Conservation (phyloP, 2,329 filamentous ascomycete genomes). For the Clonostachys sp. region DNA sequence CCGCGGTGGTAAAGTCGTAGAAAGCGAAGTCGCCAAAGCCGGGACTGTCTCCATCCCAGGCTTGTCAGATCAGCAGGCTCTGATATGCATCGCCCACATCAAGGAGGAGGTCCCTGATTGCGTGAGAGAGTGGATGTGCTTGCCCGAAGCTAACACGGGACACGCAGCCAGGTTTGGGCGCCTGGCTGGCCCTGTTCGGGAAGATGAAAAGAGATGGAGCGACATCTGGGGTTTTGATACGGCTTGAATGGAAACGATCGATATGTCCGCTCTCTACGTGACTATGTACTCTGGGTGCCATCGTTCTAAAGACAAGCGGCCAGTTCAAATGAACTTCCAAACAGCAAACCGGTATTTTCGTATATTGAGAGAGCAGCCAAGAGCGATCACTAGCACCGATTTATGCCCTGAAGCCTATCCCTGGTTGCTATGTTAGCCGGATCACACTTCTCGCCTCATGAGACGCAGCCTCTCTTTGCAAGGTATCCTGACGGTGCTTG, state of each 20-base stretch:
- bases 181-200: conserved; percentile 56
- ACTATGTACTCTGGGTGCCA: too few relatives aligned
- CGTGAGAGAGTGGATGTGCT: conserved; percentile 78
- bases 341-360: too few relatives aligned
- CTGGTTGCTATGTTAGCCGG: too few relatives aligned
- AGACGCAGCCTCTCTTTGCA: too few relatives aligned
- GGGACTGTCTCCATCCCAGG: conserved; percentile 52
- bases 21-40: conserved; percentile 19
- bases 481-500: too few relatives aligned
- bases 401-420: too few relatives aligned
- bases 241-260: not conserved
- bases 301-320: too few relatives aligned
- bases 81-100: conserved; percentile 90
- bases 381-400: too few relatives aligned
- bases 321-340: too few relatives aligned
- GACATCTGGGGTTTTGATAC: conserved; percentile 54
- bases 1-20: conserved; percentile 20
- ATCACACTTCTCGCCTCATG: too few relatives aligned
- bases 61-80: conserved; percentile 65
- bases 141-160: conserved; percentile 70
- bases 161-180: conserved; percentile 58
- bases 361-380: too few relatives aligned
- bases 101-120: conserved; percentile 85
- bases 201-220: conserved; percentile 54
- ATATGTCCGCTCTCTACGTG: too few relatives aligned